Evolutionary conservation across 1,139 yeast species (phyloP).

Genomic region (Yamadazyma triangularis): DNA sequence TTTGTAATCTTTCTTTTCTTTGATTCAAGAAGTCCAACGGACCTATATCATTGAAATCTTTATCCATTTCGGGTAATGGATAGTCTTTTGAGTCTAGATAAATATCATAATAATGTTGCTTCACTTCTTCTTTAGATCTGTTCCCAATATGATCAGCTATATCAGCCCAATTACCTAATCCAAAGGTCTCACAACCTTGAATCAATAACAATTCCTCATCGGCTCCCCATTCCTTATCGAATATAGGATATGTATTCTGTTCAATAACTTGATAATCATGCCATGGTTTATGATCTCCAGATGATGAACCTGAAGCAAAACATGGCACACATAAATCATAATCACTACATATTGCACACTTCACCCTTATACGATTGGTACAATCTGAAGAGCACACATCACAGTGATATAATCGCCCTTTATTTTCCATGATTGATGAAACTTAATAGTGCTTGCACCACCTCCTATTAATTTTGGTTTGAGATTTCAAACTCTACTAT

Average conservation of each 20-base stretch:
- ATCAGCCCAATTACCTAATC: conserved; percentile 97
- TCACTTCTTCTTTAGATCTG: conserved; percentile 87
- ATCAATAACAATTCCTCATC: conserved; percentile 87
- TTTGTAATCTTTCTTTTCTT: conserved; percentile 70
- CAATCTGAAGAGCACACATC: conserved; percentile 95
- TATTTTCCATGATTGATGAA: conserved; percentile 20
- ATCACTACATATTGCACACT: conserved; percentile 90
- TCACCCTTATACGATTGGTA: conserved; percentile 82
- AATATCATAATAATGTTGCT: conserved; percentile 67
- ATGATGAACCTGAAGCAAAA: conserved; percentile 75
- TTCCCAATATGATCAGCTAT: conserved; percentile 94
- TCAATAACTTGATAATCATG: conserved; percentile 91
- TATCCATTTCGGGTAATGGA: conserved; percentile 79
- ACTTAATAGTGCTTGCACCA: too few relatives aligned
- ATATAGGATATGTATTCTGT: conserved; percentile 91
- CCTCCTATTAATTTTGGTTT: too few relatives aligned
- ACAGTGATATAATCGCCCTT: conserved; percentile 69
- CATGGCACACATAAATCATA: conserved; percentile 97
- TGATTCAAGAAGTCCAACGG: conserved; percentile 67
- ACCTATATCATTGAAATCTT: conserved; percentile 54
- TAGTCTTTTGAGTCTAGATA: conserved; percentile 68
- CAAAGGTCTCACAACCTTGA: conserved; percentile 88
- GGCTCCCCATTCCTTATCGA: conserved; percentile 94
- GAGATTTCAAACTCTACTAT: too few relatives aligned
- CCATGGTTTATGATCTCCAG: conserved; percentile 89